phyloP scores from a whole-genome alignment of 1,139 yeast species.

The Keqinozyma sinolaborantium region DNA sequence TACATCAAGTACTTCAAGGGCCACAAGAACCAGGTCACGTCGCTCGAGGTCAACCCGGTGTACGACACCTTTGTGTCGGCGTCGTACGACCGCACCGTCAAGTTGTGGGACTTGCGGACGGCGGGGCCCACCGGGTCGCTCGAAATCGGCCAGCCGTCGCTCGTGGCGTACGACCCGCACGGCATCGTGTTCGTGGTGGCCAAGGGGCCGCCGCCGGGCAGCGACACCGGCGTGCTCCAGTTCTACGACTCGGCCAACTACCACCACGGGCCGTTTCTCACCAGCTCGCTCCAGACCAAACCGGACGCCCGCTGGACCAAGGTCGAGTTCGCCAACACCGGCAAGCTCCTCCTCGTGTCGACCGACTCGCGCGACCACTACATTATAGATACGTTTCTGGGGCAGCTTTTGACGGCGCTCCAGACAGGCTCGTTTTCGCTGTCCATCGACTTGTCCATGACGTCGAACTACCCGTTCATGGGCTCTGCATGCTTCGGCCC shows the following conservation, averaged over 20 bases:
- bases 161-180: slow-evolving; percentile 75
- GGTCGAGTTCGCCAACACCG: slow-evolving; percentile 81
- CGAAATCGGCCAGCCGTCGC: slow-evolving; percentile 52
- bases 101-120: slow-evolving; percentile 81
- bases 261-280: slow-evolving; percentile 53
- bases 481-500: slow-evolving; percentile 75
- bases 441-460: slow-evolving; percentile 12
- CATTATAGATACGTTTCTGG: slow-evolving; percentile 70
- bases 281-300: slow-evolving; percentile 23
- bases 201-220: slow-evolving; percentile 20
- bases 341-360: slow-evolving; percentile 65
- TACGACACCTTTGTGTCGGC: slow-evolving; percentile 67
- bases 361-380: slow-evolving; percentile 55
- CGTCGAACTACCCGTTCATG: slow-evolving; percentile 41
- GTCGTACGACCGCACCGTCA: slow-evolving; percentile 73
- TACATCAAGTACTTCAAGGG: slow-evolving; percentile 85
- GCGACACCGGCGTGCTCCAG: slow-evolving; percentile 42
- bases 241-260: slow-evolving; percentile 60
- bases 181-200: slow-evolving; percentile 81
- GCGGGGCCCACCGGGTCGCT: slow-evolving; percentile 61
- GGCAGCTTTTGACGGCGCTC: slow-evolving; percentile 52
- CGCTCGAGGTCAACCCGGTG: slow-evolving; percentile 72
- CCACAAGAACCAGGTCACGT: slow-evolving; percentile 71
- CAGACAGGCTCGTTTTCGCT: slow-evolving; percentile 17
- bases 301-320: slow-evolving; percentile 52